Evolutionary conservation across 148 eudicot genomes (phyloP).

Genomic region (Rhododendron kiyosumense): DNA sequence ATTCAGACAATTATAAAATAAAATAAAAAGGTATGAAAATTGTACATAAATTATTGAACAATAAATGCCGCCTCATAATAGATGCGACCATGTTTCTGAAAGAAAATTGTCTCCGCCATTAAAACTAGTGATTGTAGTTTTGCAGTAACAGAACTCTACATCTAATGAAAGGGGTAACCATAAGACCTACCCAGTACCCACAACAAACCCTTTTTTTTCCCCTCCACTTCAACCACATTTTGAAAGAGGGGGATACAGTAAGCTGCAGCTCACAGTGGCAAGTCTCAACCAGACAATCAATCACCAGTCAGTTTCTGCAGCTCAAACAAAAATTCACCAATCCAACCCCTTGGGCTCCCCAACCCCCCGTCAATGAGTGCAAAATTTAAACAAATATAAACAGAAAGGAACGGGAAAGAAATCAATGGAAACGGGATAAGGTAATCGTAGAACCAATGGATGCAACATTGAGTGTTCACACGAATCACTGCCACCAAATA

Average conservation of each 20-base stretch:
- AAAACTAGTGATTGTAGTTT: background rate
- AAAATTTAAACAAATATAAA: background rate
- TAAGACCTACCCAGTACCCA: background rate
- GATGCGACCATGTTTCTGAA: background rate
- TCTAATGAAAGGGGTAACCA: background rate
- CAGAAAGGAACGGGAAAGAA: background rate
- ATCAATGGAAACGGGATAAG: background rate
- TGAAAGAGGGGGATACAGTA: background rate
- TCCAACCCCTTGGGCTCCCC: background rate
- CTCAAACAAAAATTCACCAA: background rate
- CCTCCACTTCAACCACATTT: background rate
- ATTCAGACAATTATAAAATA: background rate
- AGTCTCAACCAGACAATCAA: background rate
- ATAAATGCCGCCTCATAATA: background rate
- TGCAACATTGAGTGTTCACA: background rate
- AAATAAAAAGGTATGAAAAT: background rate
- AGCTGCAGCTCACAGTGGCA: background rate
- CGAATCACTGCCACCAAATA: background rate
- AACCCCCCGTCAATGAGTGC: background rate
- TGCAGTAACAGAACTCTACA: background rate
- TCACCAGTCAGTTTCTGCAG: too few species aligned
- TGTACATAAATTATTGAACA: background rate
- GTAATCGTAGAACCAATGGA: background rate
- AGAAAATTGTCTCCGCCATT: background rate
- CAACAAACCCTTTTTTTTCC: background rate